phyloP scores from a whole-genome alignment of 139 green algal genomes.

The Coccomyxa sp. region DNA sequence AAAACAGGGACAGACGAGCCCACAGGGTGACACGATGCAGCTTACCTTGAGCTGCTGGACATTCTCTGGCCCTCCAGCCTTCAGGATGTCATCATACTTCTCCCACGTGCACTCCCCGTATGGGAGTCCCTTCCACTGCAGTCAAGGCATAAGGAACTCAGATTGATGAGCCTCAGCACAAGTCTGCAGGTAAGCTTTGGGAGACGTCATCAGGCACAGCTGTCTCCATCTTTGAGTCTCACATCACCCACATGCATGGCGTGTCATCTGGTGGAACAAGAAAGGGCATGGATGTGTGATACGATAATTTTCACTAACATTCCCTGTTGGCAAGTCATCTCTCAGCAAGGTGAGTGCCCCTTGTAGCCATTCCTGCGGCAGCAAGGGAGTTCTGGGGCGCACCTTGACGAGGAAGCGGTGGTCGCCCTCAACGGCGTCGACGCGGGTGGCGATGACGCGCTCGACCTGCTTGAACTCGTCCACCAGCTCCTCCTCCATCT shows the following conservation, averaged over 20 bases:
- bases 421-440: neutral
- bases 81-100: slow-evolving; percentile 35
- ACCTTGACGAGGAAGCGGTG: slow-evolving; percentile 47
- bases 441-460: slow-evolving; percentile 47
- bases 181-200: too few species aligned
- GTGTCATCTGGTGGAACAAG: too few species aligned
- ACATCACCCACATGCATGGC: too few species aligned
- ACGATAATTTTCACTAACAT: too few species aligned
- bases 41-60: slow-evolving; percentile 57
- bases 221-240: too few species aligned
- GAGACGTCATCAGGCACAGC: too few species aligned
- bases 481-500: slow-evolving; percentile 86
- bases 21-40: too few species aligned
- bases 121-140: slow-evolving; percentile 89
- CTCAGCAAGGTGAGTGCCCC: neutral
- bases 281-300: too few species aligned
- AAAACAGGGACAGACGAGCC: neutral
- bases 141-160: neutral
- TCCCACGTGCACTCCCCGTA: slow-evolving; percentile 93
- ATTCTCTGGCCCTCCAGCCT: slow-evolving; percentile 21
- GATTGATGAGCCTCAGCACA: too few species aligned
- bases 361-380: neutral
- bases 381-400: neutral
- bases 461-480: slow-evolving; percentile 74
- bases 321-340: neutral